Percentiles rank a stretch among this genome's conserved stretches.
Evolutionary conservation across 305 asterid species (phyloP).

Genomic region (Stenogyne calaminthoides): DNA sequence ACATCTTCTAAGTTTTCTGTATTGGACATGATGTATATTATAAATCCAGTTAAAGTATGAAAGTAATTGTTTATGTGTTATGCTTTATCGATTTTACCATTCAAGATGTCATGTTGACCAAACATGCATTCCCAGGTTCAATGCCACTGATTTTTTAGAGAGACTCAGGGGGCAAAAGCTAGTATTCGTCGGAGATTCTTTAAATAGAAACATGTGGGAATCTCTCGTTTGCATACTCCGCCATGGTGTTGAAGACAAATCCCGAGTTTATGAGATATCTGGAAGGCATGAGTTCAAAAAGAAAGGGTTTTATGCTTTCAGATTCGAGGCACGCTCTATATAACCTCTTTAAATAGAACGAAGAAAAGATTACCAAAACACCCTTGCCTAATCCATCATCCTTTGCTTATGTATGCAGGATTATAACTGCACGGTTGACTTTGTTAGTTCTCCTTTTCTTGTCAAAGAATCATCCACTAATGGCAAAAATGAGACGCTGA

Average conservation of each 20-base stretch:
- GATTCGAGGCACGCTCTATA: conserved; percentile 69
- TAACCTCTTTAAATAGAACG: conserved; percentile 10
- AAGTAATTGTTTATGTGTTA: not conserved
- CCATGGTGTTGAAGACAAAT: conserved; percentile 63
- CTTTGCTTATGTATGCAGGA: conserved; percentile 55
- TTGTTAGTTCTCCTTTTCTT: conserved; percentile 87
- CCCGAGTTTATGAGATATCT: conserved; percentile 78
- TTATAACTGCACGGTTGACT: conserved; percentile 80
- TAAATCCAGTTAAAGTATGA: not conserved
- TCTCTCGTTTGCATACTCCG: conserved; percentile 90
- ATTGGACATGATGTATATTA: not conserved
- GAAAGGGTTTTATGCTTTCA: conserved; percentile 88
- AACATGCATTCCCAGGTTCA: conserved; percentile 53
- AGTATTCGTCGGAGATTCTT: conserved; percentile 89
- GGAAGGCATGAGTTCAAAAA: conserved; percentile 84
- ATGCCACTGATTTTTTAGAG: conserved; percentile 82
- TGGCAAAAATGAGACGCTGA: conserved; percentile 70
- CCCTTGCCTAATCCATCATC: conserved; percentile 1
- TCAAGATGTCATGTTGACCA: conserved; percentile 5
- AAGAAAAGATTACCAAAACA: not conserved
- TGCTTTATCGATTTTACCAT: not conserved
- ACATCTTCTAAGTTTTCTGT: not conserved
- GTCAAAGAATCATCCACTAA: conserved; percentile 62
- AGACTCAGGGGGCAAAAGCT: conserved; percentile 75
- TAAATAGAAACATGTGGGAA: conserved; percentile 98